phyloP scores from a whole-genome alignment of 192 early-diverging fungal genomes.

The Geosiphon pyriformis region DNA sequence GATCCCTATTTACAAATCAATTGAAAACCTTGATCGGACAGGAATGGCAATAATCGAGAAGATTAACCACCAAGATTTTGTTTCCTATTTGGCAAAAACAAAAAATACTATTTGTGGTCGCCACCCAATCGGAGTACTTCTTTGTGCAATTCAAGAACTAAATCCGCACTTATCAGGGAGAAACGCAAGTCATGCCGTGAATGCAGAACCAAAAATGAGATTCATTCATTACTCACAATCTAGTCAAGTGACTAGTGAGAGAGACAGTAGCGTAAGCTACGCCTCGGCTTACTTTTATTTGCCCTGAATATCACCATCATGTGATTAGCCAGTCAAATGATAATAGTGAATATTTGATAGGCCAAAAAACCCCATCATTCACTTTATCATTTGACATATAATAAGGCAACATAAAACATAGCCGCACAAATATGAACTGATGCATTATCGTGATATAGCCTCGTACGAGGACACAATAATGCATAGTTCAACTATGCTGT shows the following conservation, averaged over 20 bases:
- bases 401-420: too few relatives aligned
- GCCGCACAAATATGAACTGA: too few relatives aligned
- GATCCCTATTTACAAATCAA: slow-evolving; percentile 71
- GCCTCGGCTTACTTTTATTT: slow-evolving; percentile 23
- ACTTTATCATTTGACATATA: too few relatives aligned
- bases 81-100: slow-evolving; percentile 66
- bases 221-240: slow-evolving; percentile 90
- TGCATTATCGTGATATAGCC: too few relatives aligned
- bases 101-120: slow-evolving; percentile 94
- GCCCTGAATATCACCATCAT: neutral
- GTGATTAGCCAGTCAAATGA: too few relatives aligned
- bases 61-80: slow-evolving; percentile 55
- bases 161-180: too few relatives aligned
- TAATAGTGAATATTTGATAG: too few relatives aligned
- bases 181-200: too few relatives aligned
- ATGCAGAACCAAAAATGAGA: slow-evolving; percentile 33
- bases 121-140: slow-evolving; percentile 79
- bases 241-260: slow-evolving; percentile 36
- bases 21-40: slow-evolving; percentile 69
- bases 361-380: too few relatives aligned
- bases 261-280: slow-evolving; percentile 22
- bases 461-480: too few relatives aligned
- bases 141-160: slow-evolving; percentile 56
- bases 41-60: slow-evolving; percentile 77
- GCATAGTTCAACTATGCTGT: too few relatives aligned